Percentiles rank a stretch among this genome's conserved stretches.
These are phyloP conservation scores for Stagonosporopsis chrysanthemi DNA, from an alignment of 2,329 filamentous ascomycete species.

Conservation along the genomic window DNA sequence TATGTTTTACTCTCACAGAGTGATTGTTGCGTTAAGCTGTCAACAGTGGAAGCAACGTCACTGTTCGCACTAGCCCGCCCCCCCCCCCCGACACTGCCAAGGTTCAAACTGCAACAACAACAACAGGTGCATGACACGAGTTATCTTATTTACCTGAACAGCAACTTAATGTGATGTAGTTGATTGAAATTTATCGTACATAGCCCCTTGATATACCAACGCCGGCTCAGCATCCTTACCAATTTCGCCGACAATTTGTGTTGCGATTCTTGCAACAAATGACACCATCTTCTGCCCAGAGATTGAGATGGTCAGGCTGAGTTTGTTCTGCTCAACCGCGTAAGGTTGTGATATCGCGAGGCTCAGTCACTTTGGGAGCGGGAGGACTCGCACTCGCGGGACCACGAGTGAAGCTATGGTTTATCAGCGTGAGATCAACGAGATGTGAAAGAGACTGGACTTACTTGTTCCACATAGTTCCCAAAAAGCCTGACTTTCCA, in stretches of 20 bases:
- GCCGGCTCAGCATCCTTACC: not conserved
- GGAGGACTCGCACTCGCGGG: slow-evolving; percentile 16
- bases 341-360: slow-evolving; percentile 37
- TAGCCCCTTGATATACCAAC: not conserved
- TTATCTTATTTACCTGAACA: not conserved
- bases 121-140: too few species aligned
- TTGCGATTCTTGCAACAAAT: not conserved
- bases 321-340: slow-evolving; percentile 24
- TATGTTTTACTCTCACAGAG: too few species aligned
- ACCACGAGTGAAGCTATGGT: slow-evolving; percentile 44
- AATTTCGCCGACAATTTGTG: not conserved
- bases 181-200: slow-evolving; percentile 1
- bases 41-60: slow-evolving; percentile 13
- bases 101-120: too few species aligned
- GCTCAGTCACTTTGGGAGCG: slow-evolving; percentile 24
- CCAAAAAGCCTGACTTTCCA: slow-evolving; percentile 43
- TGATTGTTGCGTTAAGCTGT: not conserved
- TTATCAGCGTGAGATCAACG: slow-evolving; percentile 14
- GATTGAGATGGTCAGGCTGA: slow-evolving; percentile 11
- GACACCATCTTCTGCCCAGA: slow-evolving; percentile 13
- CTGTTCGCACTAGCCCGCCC: too few species aligned
- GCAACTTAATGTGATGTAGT: not conserved
- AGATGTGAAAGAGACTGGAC: not conserved
- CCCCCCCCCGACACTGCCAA: too few species aligned
- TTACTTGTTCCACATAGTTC: slow-evolving; percentile 48